Evolutionary conservation across 2,329 filamentous ascomycete genomes (phyloP), one percentile per base, ranked within the genome.

Genomic region (Aspergillus versicolor): DNA sequence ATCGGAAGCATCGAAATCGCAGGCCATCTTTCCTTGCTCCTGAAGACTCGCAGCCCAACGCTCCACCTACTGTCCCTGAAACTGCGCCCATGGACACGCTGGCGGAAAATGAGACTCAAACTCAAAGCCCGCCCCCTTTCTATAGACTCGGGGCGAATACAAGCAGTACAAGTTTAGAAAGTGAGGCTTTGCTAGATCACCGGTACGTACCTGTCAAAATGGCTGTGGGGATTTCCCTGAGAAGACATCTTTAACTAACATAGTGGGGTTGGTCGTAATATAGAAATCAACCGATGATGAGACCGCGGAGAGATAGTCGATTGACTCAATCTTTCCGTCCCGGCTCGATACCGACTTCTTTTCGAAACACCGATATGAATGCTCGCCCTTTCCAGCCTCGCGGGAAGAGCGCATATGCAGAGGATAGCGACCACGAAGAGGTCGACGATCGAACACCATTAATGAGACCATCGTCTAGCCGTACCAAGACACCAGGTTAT

Each of bases 81-180:
- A 65, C 67, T 4, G 67, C 62, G 57, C 58, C 65, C 37, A 62
- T 68, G n/a, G 67, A 73, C 50, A 57, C 58, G 44, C 69, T 67
- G 66, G 65, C 69, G 17, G 64, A 54, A 27, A 65, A 71, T 51
- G 63, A 64, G 57, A 54, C 64, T 41, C 65, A 58, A 34, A 54
- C 68, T 19, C 68, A 61, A 50, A 65, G 65, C n/a, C 55, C 60
- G 61, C 73, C 74, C 52, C 78, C 79, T 58, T 84, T 85, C 68
- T 86, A 86, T 69, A 77, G 80, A 41, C 67, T 84, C 51, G 68
- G 79, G 7, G 75, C 78, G 44, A 91, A 89, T 70, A 70, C 87
- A 61, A 97, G 93, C 76, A 87, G 83, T 66, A 92, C 90, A 1
- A 97, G 93, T 73, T 79, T 97, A 61, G 93, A 97, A 64, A 97